Conservation (phyloP, 352 stramenopile genomes). For the Globisporangium viniferum region DNA sequence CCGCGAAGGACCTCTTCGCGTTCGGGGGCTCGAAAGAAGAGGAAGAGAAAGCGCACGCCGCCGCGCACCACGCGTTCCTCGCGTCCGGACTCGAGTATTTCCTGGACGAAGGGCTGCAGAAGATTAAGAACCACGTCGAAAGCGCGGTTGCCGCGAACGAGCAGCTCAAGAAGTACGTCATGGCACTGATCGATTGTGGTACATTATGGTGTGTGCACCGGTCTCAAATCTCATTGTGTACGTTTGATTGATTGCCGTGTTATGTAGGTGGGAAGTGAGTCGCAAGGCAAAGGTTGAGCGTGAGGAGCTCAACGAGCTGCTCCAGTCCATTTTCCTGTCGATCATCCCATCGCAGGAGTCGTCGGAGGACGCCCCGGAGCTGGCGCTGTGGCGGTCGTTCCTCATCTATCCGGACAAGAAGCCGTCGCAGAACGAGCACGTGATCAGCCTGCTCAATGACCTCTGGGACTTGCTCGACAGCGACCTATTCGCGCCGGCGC, state of each 20-base stretch:
- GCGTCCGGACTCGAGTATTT: conserved; percentile 81
- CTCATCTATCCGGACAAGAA: conserved; percentile 77
- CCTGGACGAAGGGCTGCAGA: conserved; percentile 52
- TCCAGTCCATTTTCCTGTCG: conserved; percentile 62
- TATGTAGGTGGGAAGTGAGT: conserved; percentile 57
- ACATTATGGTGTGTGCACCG: neutral
- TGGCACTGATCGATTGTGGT: neutral
- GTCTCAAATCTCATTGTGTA: neutral
- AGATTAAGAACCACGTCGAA: conserved; percentile 67
- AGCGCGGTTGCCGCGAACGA: conserved; percentile 39
- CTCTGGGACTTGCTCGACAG: conserved; percentile 81
- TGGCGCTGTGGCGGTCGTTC: conserved; percentile 58
- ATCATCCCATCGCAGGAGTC: conserved; percentile 40
- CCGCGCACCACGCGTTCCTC: conserved; percentile 67
- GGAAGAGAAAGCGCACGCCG: conserved; percentile 32
- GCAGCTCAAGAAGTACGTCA: conserved; percentile 46
- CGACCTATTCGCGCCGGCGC: conserved; percentile 64
- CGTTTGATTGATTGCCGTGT: neutral
- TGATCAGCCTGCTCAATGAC: conserved; percentile 80
- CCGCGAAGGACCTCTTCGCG: conserved; percentile 10
- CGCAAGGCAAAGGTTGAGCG: conserved; percentile 60
- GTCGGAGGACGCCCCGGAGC: conserved; percentile 20
- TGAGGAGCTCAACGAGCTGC: conserved; percentile 72
- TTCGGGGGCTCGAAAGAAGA: conserved; percentile 23
- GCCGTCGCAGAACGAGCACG: conserved; percentile 59